phyloP scores from a whole-genome alignment of 192 early-diverging fungal genomes.

The Mortierella alpina region DNA sequence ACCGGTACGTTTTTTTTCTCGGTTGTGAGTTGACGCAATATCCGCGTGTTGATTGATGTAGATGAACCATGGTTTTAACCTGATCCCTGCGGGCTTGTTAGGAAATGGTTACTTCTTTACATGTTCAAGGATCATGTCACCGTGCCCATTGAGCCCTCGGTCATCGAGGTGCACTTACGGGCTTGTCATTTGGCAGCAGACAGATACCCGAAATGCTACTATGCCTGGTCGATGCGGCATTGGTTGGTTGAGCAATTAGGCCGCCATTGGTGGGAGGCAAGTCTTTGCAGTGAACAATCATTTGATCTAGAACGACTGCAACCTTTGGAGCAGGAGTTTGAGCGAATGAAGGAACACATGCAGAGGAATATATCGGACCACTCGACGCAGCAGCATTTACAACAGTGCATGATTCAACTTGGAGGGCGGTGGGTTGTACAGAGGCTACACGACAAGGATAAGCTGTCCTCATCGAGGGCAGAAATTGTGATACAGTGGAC shows the following conservation, averaged over 20 bases:
- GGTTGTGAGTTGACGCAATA: neutral
- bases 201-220: constrained; percentile 64
- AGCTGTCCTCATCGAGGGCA: neutral
- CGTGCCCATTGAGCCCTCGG: neutral
- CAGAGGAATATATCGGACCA: constrained; percentile 61
- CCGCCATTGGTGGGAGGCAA: constrained; percentile 3
- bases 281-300: neutral
- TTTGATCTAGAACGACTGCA: neutral
- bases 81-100: constrained; percentile 4
- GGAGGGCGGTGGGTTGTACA: constrained; percentile 35
- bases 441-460: neutral
- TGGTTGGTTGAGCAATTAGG: constrained; percentile 53
- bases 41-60: too few species aligned
- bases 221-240: constrained; percentile 64
- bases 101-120: constrained; percentile 35
- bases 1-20: constrained; percentile 41
- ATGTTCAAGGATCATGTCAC: constrained; percentile 22
- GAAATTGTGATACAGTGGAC: constrained; percentile 35
- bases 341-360: constrained; percentile 47
- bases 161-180: constrained; percentile 42
- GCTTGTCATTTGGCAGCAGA: constrained; percentile 45
- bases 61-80: neutral
- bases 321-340: constrained; percentile 42
- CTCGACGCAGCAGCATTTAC: constrained; percentile 58
- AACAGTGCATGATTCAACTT: constrained; percentile 50